phyloP scores from a whole-genome alignment of 805 yeast genomes.

The Saccharomycopsis synnaedendra region DNA sequence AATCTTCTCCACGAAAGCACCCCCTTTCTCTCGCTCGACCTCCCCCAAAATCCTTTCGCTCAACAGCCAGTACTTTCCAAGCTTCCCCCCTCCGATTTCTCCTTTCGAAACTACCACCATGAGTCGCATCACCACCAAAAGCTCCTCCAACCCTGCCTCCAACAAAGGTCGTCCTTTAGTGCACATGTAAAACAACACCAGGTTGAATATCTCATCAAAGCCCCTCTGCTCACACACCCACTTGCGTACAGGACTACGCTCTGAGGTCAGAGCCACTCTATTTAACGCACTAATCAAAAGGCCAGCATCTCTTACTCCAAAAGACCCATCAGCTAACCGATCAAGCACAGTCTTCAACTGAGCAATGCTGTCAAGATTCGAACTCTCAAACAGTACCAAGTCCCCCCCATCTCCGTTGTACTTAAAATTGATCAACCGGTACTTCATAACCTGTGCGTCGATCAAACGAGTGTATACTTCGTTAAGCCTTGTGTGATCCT shows the following conservation, averaged over 20 bases:
- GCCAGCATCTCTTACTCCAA: slow-evolving; percentile 5
- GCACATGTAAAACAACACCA: slow-evolving; percentile 3
- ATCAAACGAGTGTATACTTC: slow-evolving; percentile 5
- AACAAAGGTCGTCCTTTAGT: not conserved
- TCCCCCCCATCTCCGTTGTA: not conserved
- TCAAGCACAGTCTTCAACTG: slow-evolving; percentile 1
- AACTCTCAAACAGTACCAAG: not conserved
- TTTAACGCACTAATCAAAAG: slow-evolving; percentile 2
- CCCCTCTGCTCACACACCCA: slow-evolving; percentile 5
- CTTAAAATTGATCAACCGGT: slow-evolving; percentile 4
- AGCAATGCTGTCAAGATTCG: not conserved
- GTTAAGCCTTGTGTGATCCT: slow-evolving; percentile 5
- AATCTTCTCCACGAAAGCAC: no score
- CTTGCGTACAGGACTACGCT: not conserved
- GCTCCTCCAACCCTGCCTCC: not conserved
- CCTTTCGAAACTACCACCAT: not conserved
- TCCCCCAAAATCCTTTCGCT: slow-evolving; percentile 1
- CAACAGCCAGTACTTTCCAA: slow-evolving; percentile 3
- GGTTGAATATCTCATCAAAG: slow-evolving; percentile 8
- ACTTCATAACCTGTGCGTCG: slow-evolving; percentile 4
- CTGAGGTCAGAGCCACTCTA: not conserved
- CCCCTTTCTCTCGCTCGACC: no score
- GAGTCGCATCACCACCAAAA: slow-evolving; percentile 3
- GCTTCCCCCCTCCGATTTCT: not conserved
- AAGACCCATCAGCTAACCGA: slow-evolving; percentile 1